phyloP scores from a whole-genome alignment of 768 basidiomycete genomes.

The Tricholomella constricta region DNA sequence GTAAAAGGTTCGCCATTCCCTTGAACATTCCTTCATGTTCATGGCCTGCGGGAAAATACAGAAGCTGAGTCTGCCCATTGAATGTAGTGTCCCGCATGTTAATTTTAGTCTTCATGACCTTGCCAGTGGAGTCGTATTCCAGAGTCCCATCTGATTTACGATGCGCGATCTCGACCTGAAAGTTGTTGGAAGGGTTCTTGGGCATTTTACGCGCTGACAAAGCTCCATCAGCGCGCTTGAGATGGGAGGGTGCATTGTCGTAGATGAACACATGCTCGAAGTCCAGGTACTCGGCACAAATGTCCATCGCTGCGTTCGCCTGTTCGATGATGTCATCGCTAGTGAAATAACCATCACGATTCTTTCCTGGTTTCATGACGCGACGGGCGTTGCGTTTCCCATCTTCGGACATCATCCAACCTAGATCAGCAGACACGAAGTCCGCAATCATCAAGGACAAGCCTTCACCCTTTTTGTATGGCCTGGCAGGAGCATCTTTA shows the following conservation, averaged over 20 bases:
- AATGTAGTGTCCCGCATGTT: background rate
- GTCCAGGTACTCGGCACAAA: slow-evolving; percentile 13
- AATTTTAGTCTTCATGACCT: background rate
- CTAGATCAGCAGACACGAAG: slow-evolving; percentile 33
- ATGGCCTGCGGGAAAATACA: background rate
- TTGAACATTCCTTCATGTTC: slow-evolving; percentile 5
- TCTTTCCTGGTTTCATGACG: slow-evolving; percentile 20
- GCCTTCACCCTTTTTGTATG: slow-evolving; percentile 31
- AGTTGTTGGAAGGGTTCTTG: background rate
- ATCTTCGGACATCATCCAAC: no score
- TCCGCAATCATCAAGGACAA: slow-evolving; percentile 35
- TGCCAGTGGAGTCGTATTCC: background rate
- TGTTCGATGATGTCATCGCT: slow-evolving; percentile 28
- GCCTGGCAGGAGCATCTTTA: slow-evolving; percentile 16
- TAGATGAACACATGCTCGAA: slow-evolving; percentile 21
- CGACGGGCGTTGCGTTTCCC: background rate
- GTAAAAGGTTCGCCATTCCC: slow-evolving; percentile 12
- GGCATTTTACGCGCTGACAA: slow-evolving; percentile 6
- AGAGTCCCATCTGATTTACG: background rate
- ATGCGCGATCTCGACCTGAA: background rate
- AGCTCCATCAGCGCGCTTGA: slow-evolving; percentile 13
- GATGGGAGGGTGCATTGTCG: slow-evolving; percentile 30
- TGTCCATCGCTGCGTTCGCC: slow-evolving; percentile 23
- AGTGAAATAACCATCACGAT: slow-evolving; percentile 26
- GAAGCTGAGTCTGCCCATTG: background rate